phyloP scores from a whole-genome alignment of 202 grass and related monocot genomes.

The Dendrocalamus latiflorus region DNA sequence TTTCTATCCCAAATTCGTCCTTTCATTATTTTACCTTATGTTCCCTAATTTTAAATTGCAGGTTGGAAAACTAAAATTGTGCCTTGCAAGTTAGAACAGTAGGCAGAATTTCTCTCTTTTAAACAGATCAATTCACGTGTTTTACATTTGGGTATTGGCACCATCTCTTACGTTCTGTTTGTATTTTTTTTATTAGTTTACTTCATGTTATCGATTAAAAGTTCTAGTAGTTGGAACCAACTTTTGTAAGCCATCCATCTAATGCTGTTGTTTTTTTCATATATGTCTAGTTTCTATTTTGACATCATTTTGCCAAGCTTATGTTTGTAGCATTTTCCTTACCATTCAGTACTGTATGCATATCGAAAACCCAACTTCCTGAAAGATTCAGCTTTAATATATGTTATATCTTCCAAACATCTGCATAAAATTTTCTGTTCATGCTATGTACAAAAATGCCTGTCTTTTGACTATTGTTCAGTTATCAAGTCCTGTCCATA shows the following conservation, averaged over 20 bases:
- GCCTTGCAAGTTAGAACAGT: neutral
- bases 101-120: neutral
- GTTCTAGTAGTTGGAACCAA: neutral
- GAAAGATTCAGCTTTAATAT: neutral
- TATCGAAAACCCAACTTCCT: neutral
- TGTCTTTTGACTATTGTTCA: neutral
- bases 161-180: no score
- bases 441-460: neutral
- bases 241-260: neutral
- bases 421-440: conserved; percentile 9
- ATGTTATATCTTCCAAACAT: neutral
- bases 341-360: neutral
- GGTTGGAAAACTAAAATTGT: neutral
- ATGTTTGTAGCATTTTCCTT: neutral
- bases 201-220: no score
- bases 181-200: no score
- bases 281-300: neutral
- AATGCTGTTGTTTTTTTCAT: neutral
- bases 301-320: neutral
- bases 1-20: neutral
- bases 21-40: neutral
- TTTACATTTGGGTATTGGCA: neutral
- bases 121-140: neutral
- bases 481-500: neutral
- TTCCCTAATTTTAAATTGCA: neutral